A percentile compares a stretch with the other conserved stretches of the same genome.
Evolutionary conservation across 768 basidiomycete genomes (phyloP).

Genomic region (Pluteus cervinus): DNA sequence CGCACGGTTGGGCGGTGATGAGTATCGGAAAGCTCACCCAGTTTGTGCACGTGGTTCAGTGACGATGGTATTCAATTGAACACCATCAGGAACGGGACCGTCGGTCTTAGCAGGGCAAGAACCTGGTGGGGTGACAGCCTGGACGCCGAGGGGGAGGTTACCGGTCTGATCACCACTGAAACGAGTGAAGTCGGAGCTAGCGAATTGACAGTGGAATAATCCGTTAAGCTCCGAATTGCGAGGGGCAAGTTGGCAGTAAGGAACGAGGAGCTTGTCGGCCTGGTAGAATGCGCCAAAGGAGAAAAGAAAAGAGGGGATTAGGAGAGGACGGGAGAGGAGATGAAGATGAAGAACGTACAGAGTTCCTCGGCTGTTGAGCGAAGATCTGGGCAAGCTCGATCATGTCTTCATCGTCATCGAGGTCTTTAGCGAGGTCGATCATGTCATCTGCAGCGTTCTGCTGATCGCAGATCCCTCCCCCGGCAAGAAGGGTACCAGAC

Average conservation of each 20-base stretch:
- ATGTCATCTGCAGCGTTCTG: constrained; percentile 43
- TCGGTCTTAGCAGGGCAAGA: constrained; percentile 39
- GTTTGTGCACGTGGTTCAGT: no score
- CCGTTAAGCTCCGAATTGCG: constrained; percentile 42
- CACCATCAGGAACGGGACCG: constrained; percentile 39
- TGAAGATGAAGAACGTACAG: constrained; percentile 23
- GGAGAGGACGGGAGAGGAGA: background rate
- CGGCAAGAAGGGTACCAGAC: constrained; percentile 42
- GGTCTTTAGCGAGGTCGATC: constrained; percentile 37
- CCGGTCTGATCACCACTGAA: constrained; percentile 38
- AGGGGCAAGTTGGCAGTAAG: constrained; percentile 45
- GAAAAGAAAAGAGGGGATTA: background rate
- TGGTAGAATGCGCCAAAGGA: constrained; percentile 12
- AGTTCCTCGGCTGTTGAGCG: constrained; percentile 45
- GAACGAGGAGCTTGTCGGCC: constrained; percentile 40
- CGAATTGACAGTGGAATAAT: constrained; percentile 50
- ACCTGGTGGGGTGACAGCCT: constrained; percentile 34
- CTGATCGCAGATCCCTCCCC: constrained; percentile 35
- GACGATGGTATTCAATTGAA: constrained; percentile 33
- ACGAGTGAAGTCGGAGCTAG: constrained; percentile 31
- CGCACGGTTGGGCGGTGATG: no score
- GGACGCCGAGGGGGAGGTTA: constrained; percentile 39
- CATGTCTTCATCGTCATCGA: constrained; percentile 37
- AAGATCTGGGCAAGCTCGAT: constrained; percentile 41
- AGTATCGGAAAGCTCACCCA: no score